These are phyloP conservation scores for Cyberlindnera lachancei DNA, from an alignment of 805 yeast species.

Conservation along the genomic window DNA sequence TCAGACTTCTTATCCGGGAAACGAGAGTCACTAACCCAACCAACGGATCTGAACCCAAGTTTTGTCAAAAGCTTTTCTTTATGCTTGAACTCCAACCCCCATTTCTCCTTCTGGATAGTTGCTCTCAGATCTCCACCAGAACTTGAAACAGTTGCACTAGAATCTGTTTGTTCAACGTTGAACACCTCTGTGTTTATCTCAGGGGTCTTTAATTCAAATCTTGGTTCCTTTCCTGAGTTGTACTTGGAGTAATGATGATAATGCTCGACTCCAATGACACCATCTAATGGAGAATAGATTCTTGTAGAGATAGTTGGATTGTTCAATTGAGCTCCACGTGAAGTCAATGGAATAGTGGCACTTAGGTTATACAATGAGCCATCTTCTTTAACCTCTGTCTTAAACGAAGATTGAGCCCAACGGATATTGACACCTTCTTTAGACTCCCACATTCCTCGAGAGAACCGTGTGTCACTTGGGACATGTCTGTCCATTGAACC, in stretches of 20 bases:
- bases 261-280: constrained; percentile 17
- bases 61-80: constrained; percentile 13
- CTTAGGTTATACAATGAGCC: constrained; percentile 11
- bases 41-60: constrained; percentile 19
- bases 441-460: constrained; percentile 19
- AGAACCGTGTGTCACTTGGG: constrained; percentile 12
- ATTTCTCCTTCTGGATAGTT: constrained; percentile 11
- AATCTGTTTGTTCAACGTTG: constrained; percentile 4
- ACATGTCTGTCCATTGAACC: constrained; percentile 10
- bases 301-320: constrained; percentile 18
- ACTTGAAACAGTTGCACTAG: constrained; percentile 3
- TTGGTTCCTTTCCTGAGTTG: constrained; percentile 11
- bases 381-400: constrained; percentile 11
- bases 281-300: constrained; percentile 9
- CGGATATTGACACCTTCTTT: constrained; percentile 13
- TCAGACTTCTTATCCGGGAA: constrained; percentile 5
- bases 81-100: constrained; percentile 14
- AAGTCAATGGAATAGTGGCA: constrained; percentile 6
- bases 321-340: constrained; percentile 15
- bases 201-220: constrained; percentile 9
- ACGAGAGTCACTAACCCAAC: constrained; percentile 16
- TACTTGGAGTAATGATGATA: constrained; percentile 18
- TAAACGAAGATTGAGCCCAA: constrained; percentile 17
- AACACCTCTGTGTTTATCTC: constrained; percentile 3
- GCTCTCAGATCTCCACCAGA: constrained; percentile 7